Base-by-base conservation (phyloP, 441 rosid genomes). In the Mallotus japonicus region DNA sequence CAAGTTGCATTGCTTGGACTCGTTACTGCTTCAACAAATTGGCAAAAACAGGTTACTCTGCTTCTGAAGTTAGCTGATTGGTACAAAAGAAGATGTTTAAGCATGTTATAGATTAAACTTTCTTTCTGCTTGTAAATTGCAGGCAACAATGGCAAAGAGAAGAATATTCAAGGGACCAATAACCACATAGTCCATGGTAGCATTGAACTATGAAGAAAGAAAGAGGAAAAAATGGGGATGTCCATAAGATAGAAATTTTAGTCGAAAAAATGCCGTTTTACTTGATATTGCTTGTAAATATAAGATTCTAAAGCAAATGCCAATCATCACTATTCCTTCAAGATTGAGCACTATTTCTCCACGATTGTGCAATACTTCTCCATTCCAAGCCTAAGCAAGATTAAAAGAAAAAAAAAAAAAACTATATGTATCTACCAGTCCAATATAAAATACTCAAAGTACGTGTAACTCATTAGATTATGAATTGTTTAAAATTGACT, bases 11-110 rank as follows among this genome's bases (percentile, higher is more conserved):
- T 81, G 59, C 81, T 84, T 37, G 75, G 77, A 44, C 67, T 83
- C 53, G 73, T 87, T 6, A 74, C 83, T 0, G 66, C 15, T 14
- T 37, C 76, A 53, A 83, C 83, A 37, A 74, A 85, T 58, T 88
- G 91, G 91, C 66, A 77, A 54, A 77, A 82, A n/a, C 87, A 85
- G 88, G 90, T 86, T 57, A 6, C 6, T 40, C 5, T 42, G 54
- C 17, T 50, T 50, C 54, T 50, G 54, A 50, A 50, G 15, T 15
- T 50, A 15, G 17, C 22, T 54, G n/a, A 8, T 54, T 54, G 22
- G 4, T 10, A 8, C 6, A 22, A 20, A 49, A 22, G 37, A 24
- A 49, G 69, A 49, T 49, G 2, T 20, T 65, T 12, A 47, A 65
- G 55, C 32, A 46, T 12, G 28, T 46, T 19, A 10, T 1, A 24